These are phyloP conservation scores for Carpinus fangiana DNA, from an alignment of 306 rosid genomes.

Conservation along the genomic window DNA sequence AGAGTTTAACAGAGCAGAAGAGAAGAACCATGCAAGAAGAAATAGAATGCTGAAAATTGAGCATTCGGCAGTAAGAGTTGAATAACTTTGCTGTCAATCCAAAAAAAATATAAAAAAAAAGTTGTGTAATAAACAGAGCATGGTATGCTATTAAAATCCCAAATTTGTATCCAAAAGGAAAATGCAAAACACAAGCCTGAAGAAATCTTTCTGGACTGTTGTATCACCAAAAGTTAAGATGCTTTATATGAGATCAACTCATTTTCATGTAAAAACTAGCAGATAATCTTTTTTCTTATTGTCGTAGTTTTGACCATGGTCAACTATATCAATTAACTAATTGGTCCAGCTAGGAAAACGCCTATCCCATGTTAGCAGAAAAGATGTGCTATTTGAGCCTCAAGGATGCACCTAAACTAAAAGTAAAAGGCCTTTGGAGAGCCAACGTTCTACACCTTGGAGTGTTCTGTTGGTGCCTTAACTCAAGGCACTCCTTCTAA, in stretches of 20 bases:
- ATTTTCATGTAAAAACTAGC: not conserved
- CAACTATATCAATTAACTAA: not conserved
- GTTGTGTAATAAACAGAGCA: not conserved
- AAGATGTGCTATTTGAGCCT: not conserved
- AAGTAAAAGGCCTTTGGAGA: not conserved
- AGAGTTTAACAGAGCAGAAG: not conserved
- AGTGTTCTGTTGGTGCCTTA: not conserved
- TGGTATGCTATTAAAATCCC: too few relatives aligned
- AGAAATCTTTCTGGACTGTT: not conserved
- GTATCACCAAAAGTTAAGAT: not conserved
- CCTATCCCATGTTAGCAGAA: not conserved
- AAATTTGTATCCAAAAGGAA: not conserved
- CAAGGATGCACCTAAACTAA: not conserved
- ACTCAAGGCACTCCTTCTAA: not conserved
- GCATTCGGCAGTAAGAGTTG: not conserved
- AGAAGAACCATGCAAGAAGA: not conserved
- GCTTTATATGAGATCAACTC: not conserved
- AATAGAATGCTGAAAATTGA: not conserved
- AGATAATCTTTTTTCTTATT: not conserved
- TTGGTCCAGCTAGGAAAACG: not conserved
- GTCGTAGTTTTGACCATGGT: not conserved
- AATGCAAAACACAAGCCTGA: not conserved
- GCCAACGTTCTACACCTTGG: not conserved
- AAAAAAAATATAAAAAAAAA: not conserved
- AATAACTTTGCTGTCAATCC: constrained; percentile 1